Conservation (phyloP, 805 yeast species). For the Wickerhamiella australiensis region DNA sequence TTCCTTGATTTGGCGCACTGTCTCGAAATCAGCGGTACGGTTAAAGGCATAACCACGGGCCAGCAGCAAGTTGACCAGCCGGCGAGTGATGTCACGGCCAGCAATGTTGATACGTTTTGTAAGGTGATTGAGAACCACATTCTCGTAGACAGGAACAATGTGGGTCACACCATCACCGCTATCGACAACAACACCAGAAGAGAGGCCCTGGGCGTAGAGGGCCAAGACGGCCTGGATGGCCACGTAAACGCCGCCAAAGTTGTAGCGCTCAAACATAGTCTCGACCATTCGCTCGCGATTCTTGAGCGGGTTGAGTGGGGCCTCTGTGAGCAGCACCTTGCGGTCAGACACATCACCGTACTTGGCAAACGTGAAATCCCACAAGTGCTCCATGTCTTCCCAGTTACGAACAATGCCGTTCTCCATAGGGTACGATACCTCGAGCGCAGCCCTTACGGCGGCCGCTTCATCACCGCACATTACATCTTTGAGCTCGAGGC, state of each 20-base stretch:
- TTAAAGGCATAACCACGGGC: constrained; percentile 97
- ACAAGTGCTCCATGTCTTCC: constrained; percentile 97
- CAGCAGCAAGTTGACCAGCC: constrained; percentile 75
- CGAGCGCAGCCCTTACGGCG: constrained; percentile 76
- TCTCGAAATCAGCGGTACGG: constrained; percentile 97
- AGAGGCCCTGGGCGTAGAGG: constrained; percentile 88
- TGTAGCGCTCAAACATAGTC: constrained; percentile 82
- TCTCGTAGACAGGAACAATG: constrained; percentile 94
- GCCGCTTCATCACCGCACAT: constrained; percentile 98
- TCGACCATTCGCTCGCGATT: constrained; percentile 88
- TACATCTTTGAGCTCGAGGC: constrained; percentile 76
- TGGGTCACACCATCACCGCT: constrained; percentile 99
- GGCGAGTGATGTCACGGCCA: constrained; percentile 96
- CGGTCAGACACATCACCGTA: constrained; percentile 64
- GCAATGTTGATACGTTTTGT: constrained; percentile 92
- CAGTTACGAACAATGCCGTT: constrained; percentile 94
- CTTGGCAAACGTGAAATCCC: constrained; percentile 96
- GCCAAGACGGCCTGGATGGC: constrained; percentile 98
- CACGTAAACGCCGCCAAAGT: constrained; percentile 85
- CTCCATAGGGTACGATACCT: constrained; percentile 97
- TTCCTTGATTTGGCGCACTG: constrained; percentile 95
- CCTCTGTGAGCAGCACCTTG: constrained; percentile 85
- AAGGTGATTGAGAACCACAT: constrained; percentile 88
- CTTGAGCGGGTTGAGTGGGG: constrained; percentile 91
- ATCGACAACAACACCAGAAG: constrained; percentile 96